Base-by-base conservation (phyloP, 1,284 basidiomycete genomes). In the Sanghuangporus sanghuang region DNA sequence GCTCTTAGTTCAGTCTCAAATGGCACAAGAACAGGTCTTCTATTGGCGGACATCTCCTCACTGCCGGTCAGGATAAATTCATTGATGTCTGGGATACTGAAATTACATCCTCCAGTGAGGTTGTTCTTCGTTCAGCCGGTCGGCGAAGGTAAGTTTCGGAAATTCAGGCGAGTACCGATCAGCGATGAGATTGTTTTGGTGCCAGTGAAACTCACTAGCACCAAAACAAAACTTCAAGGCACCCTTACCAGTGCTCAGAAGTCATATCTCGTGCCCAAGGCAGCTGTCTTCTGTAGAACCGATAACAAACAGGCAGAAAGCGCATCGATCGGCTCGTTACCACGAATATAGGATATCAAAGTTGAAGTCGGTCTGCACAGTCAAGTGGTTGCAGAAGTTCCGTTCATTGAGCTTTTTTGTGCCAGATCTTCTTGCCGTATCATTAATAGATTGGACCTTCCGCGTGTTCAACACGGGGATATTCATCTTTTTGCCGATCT, bases 21-120 rank as follows among this genome's bases (percentile, higher is more conserved):
- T 23, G 23, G 23, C 23, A 2, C 23, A 23, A 23, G 23, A 23
- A 23, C 23, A 23, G 23, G 0, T 72, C 83, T 1, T 83, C 85
- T 68, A 57, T 76, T 0, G 87, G 87, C 1, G 76, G 79, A 2
- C 82, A 85, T 63, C 76, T 95, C 23, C 76, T 95, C 36, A 90
- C 90, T 0, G 82, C 87, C 0, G 89, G 87, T 0, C 94, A 92
- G 91, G 93, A 95, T 70, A 80, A 23, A 4, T 76, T 90, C 21
- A 81, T 97, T 59, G 91, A 93, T 4, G 69, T 96, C 11, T 97
- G 87, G 87, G 83, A 88, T 66, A 85, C 85, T 0, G 74, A 77
- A 3, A 76, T 89, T 32, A 87, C 90, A 1, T 69, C 76, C 0
- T 69, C 79, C 40, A 86, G 95, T 74, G 86, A 91, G 73, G 80